Evolutionary conservation across 2,329 filamentous ascomycete genomes (phyloP).

Genomic region (Tolypocladium amazonense): DNA sequence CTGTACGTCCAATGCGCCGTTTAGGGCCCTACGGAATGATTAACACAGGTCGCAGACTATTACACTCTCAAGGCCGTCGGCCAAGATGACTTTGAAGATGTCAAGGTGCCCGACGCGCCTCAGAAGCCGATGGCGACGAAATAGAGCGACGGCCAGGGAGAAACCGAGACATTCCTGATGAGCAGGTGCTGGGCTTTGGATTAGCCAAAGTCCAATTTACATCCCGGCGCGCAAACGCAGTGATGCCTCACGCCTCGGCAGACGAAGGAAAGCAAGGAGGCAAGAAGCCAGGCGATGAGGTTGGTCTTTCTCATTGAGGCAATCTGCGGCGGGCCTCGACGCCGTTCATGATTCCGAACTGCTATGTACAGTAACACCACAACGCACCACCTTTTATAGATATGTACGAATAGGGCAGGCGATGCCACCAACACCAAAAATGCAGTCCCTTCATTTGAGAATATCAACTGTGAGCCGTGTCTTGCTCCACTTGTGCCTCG

Average conservation of each 20-base stretch:
- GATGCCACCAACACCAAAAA: not conserved
- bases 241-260: not conserved
- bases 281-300: not conserved
- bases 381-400: not conserved
- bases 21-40: not conserved
- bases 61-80: conserved; percentile 73
- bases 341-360: not conserved
- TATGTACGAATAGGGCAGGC: not conserved
- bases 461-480: not conserved
- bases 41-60: conserved; percentile 29
- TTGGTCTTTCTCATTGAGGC: not conserved
- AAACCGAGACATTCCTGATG: not conserved
- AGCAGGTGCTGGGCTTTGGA: not conserved
- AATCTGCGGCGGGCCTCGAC: not conserved
- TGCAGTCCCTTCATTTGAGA: not conserved
- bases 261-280: not conserved
- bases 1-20: conserved; percentile 55
- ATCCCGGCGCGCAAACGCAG: not conserved
- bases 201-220: no score
- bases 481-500: not conserved
- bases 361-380: not conserved
- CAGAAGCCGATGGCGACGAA: conserved; percentile 28
- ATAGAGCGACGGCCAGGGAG: not conserved
- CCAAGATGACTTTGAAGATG: conserved; percentile 94
- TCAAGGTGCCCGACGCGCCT: conserved; percentile 73